Conservation (phyloP, 2,329 filamentous ascomycete genomes). For the Colletotrichum phormii region DNA sequence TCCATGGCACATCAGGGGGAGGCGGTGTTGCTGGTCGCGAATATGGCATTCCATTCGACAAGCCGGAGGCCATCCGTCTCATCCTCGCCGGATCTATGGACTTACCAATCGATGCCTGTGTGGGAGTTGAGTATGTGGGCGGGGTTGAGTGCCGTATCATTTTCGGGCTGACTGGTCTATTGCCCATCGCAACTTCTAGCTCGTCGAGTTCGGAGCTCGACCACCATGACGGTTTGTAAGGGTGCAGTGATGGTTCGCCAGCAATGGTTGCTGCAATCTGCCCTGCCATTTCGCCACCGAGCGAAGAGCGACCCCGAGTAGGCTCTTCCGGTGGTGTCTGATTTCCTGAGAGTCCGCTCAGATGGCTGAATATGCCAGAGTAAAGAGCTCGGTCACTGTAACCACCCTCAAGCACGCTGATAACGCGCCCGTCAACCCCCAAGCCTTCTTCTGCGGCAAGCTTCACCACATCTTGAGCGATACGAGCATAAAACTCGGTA, state of each 20-base stretch:
- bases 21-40: constrained; percentile 71
- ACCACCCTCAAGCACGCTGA: constrained; percentile 95
- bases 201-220: constrained; percentile 72
- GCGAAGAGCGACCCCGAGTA: constrained; percentile 50
- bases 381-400: constrained; percentile 93
- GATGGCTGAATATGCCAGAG: constrained; percentile 89
- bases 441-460: constrained; percentile 84
- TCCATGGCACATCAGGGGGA: constrained; percentile 87
- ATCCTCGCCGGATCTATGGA: constrained; percentile 76
- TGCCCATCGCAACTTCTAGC: constrained; percentile 71
- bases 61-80: constrained; percentile 71
- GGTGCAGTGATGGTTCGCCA: constrained; percentile 44
- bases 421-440: constrained; percentile 82
- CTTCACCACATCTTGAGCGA: constrained; percentile 86
- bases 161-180: constrained; percentile 60
- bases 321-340: constrained; percentile 49
- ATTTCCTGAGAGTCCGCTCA: constrained; percentile 81
- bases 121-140: constrained; percentile 87
- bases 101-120: constrained; percentile 87
- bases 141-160: constrained; percentile 67
- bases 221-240: constrained; percentile 81
- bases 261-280: constrained; percentile 53
- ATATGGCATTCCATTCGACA: constrained; percentile 53
- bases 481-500: constrained; percentile 93
- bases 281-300: constrained; percentile 70